Evolutionary conservation across 2,329 filamentous ascomycete genomes (phyloP), one percentile per base, ranked within the genome.

Genomic region (Trichophaea hybrida): DNA sequence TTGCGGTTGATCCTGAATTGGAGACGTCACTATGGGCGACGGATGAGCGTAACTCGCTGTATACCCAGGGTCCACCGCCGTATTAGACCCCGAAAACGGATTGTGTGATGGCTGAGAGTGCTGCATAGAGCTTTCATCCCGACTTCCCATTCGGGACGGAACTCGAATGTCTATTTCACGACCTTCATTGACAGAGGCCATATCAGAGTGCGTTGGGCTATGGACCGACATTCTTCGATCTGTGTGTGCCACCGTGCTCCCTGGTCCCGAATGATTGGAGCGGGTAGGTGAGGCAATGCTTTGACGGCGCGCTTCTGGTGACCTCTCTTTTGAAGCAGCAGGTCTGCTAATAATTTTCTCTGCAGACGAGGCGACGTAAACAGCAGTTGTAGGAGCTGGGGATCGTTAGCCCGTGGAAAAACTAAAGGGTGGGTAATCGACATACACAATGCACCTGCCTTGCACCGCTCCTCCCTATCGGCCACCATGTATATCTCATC

Each of bases 401-500:
- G 35, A 46, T 51, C 49, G 37, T 64, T 48, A 64, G 59, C 52
- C 54, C 33, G 52, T 15, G 33, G 17, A 33, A n/a, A 13, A 17
- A 43, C 15, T 13, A 43, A 44, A 38, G 37, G 33, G n/a, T n/a
- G 5, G 6, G 8, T 24, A 17, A 12, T 37, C 31, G 31, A 56
- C 51, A 33, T 60, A 66, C 64, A 57, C 53, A 66, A 54, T 61
- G 53, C 61, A 34, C 63, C 59, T 34, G 52, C 55, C 31, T 61
- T 56, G 51, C 51, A 65, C 15, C 63, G 58, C 40, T 66, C 64
- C 44, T 66, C 64, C 44, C 64, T 49, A 40, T 63, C 62, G n/a
- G 64, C 64, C 32, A 66, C 64, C 12, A 59, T 56, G 57, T 65
- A 65, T 6, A 66, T 66, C 55, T 66, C 64, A n/a, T 65, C 61